Evolutionary conservation across 768 basidiomycete species (phyloP).

Genomic region (Cubamyces lactineus): DNA sequence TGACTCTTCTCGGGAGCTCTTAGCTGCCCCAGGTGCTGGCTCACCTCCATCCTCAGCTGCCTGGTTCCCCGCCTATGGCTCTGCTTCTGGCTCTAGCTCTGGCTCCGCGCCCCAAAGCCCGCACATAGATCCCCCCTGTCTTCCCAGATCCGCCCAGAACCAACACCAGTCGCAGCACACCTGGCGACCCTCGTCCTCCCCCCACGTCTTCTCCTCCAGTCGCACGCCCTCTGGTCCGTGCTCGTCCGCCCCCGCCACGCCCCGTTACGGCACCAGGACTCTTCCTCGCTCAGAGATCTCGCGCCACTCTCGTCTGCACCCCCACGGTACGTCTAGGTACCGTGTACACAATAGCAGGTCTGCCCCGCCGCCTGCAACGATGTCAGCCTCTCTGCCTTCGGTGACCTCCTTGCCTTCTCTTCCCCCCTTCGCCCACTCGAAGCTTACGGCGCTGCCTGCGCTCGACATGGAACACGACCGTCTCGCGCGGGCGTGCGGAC

Average conservation of each 20-base stretch:
- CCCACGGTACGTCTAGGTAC: background rate
- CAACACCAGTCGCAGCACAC: background rate
- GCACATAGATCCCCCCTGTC: slow-evolving; percentile 12
- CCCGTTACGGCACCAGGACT: background rate
- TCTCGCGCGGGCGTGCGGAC: slow-evolving; percentile 28
- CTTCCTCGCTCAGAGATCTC: background rate
- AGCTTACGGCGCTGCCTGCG: slow-evolving; percentile 18
- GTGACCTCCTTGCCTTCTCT: slow-evolving; percentile 3
- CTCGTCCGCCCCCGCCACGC: slow-evolving; percentile 12
- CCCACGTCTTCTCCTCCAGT: background rate
- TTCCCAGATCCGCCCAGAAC: slow-evolving; percentile 4
- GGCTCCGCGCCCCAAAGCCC: slow-evolving; percentile 1
- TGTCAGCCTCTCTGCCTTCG: slow-evolving; percentile 11
- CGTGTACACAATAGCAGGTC: background rate
- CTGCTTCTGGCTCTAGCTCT: background rate
- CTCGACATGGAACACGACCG: slow-evolving; percentile 25
- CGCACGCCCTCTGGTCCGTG: slow-evolving; percentile 2
- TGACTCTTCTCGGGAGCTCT: background rate
- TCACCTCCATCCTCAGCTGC: background rate
- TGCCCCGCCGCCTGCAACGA: background rate
- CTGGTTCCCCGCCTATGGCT: slow-evolving; percentile 2
- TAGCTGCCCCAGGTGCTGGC: slow-evolving; percentile 3
- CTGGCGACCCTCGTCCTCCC: background rate
- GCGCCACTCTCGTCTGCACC: background rate
- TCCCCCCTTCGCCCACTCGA: slow-evolving; percentile 8